Percentiles rank a stretch among this genome's conserved stretches.
Evolutionary conservation across 208 protist genomes (phyloP).

Genomic region (Entamoeba invadens): DNA sequence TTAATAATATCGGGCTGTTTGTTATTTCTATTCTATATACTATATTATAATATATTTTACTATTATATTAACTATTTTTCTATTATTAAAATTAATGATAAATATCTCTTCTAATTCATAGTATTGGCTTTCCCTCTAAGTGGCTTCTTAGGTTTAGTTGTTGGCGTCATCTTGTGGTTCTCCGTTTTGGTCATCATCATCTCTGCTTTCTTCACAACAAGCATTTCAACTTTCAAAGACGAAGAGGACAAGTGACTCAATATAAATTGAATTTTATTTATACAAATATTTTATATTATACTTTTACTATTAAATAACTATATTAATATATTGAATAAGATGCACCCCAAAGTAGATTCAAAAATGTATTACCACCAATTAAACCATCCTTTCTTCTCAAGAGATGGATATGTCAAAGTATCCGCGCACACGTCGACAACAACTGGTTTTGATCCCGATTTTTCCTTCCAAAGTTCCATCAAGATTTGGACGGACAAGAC

Average conservation of each 20-base stretch:
- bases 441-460: background rate
- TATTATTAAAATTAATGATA: no score
- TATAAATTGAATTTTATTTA: no score
- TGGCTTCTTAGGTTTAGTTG: background rate
- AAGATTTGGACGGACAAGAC: background rate
- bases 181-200: background rate
- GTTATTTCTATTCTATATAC: no score
- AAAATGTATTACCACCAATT: background rate
- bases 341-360: no score
- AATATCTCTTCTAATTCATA: no score
- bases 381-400: background rate
- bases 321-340: no score
- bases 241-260: no score
- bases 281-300: no score
- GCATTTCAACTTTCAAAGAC: background rate
- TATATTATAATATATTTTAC: no score
- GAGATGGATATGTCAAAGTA: background rate
- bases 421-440: background rate
- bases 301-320: no score
- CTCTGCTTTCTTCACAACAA: background rate
- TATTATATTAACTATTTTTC: no score
- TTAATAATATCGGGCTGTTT: no score
- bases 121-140: background rate
- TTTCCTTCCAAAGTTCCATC: background rate
- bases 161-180: background rate